Evolutionary conservation across 345 rosid species (phyloP).

Genomic region (Euphorbia peplus): DNA sequence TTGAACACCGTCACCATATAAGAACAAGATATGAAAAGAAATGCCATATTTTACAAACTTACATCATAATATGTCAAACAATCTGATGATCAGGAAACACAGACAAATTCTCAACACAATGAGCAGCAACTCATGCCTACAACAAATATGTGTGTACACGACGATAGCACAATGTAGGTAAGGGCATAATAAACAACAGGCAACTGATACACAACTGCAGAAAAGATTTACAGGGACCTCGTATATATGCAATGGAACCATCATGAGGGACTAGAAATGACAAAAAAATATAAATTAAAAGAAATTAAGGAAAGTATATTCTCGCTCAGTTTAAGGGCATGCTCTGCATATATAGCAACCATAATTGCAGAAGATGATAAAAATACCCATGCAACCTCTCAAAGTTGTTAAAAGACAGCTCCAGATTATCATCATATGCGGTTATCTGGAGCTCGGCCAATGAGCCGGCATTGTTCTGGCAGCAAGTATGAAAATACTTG

Average conservation of each 20-base stretch:
- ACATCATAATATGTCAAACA: slow-evolving; percentile 1
- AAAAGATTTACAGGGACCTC: slow-evolving; percentile 25
- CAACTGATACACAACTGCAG: slow-evolving; percentile 13
- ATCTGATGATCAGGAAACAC: background rate
- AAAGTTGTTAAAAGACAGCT: background rate
- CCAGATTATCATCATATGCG: background rate
- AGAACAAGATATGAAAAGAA: background rate
- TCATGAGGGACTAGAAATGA: background rate
- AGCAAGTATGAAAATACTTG: slow-evolving; percentile 74
- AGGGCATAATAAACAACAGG: slow-evolving; percentile 2
- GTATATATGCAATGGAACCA: slow-evolving; percentile 10
- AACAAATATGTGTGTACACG: too few species aligned
- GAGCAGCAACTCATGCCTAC: slow-evolving; percentile 7
- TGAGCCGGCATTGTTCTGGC: slow-evolving; percentile 94
- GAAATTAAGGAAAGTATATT: background rate
- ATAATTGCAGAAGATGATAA: background rate
- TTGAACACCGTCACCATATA: background rate
- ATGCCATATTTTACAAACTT: background rate
- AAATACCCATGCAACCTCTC: background rate
- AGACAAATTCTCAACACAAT: slow-evolving; percentile 4
- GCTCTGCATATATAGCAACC: slow-evolving; percentile 13
- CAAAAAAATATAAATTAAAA: background rate
- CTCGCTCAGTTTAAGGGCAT: slow-evolving; percentile 1
- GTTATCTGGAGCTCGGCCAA: slow-evolving; percentile 45
- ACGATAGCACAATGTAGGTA: background rate